Evolutionary conservation across 1,139 yeast species (phyloP), one percentile per base, ranked within the genome.

Genomic region (Suhomyces coccinellae): DNA sequence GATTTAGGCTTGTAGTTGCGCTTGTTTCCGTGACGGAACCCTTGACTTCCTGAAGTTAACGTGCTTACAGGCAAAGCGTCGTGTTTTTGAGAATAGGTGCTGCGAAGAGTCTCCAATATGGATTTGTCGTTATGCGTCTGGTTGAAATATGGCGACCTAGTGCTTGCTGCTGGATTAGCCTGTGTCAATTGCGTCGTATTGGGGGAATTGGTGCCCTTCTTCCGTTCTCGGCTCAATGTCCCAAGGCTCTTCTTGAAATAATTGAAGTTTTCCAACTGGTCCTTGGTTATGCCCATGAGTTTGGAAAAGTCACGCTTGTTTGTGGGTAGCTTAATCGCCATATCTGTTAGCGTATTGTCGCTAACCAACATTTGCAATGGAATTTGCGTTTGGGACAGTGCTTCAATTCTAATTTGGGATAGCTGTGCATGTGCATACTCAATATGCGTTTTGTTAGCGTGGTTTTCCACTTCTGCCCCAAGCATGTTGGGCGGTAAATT

Each of bases 251-350:
- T 63, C 50, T 74, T 79, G 59, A 84, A 82, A 51, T 68, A 64
- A 32, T 63, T 63, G 55, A 76, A 85, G 52, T 73, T 70, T 4
- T 63, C 68, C 16, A 59, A 54, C 46, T 79, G 82, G 10, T 63
- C 70, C 33, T 62, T 63, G 12, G 63, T 61, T 14, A 77, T 65
- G 10, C 71, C 80, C 2, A 63, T 62, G 28, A 82, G 56, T 40
- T 62, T 64, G 7, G 68, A 62, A 59, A 73, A 84, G 40, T 78
- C 87, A n/a, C 58, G 61, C 45, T 75, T 76, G 13, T 74, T 75
- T 1, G 74, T 69, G 0, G 91, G 91, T 29, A 85, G 61, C 36
- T 65, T 66, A 15, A 63, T 58, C 0, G 87, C 82, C 76, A 84
- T 73, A 42, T 79, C 82, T 50, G 72, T 73, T 41, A 85, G 58